Evolutionary conservation across 2,329 filamentous ascomycete species (phyloP), one percentile per base, ranked within the genome.

Genomic region (Curvularia sp.): DNA sequence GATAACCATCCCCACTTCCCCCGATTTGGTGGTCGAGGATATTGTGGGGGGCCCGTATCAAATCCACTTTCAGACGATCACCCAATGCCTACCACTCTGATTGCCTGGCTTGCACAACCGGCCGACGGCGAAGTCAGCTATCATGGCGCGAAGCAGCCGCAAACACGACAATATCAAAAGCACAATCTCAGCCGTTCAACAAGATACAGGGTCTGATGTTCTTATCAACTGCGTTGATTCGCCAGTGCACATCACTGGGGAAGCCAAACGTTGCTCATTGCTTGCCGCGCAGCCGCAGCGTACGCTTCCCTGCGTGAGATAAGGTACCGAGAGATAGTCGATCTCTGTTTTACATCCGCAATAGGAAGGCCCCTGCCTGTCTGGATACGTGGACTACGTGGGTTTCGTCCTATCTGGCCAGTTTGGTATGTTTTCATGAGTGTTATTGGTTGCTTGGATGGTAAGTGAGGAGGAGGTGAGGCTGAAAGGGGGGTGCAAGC

Each of bases 351-450:
- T 58, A 63, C 55, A 55, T 66, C 72, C 69, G 51, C 64, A 71
- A 76, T 77, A 76, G 74, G 74, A 75, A 75, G 55, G 44, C 46
- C 55, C 49, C 15, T 41, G 39, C 35, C 35, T 50, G 24, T 13
- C 39, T 53, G 70, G 35, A 50, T 50, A 50, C n/a, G 68, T 72
- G 51, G 47, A 30, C 30, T 50, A 41, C n/a, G 68, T 72, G 51
- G 47, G 22, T 22, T 41, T 47, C 18, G 24, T 44, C 52, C 49
- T 57, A 38, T 39, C 13, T 35, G 31, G 47, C 28, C 47, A 50
- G 38, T 26, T 35, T 50, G 8, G 20, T 28, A 12, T 42, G 35
- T 39, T 24, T 35, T 26, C 46, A 8, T 18, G 51, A 49, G 57
- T 69, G 63, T 67, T 51, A 65, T 68, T 74, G 69, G 70, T 59